A percentile compares a stretch with the other conserved stretches of the same genome.
These are phyloP conservation scores for Trichoderma asperellum DNA, from an alignment of 2,329 filamentous ascomycete genomes.

Conservation along the genomic window DNA sequence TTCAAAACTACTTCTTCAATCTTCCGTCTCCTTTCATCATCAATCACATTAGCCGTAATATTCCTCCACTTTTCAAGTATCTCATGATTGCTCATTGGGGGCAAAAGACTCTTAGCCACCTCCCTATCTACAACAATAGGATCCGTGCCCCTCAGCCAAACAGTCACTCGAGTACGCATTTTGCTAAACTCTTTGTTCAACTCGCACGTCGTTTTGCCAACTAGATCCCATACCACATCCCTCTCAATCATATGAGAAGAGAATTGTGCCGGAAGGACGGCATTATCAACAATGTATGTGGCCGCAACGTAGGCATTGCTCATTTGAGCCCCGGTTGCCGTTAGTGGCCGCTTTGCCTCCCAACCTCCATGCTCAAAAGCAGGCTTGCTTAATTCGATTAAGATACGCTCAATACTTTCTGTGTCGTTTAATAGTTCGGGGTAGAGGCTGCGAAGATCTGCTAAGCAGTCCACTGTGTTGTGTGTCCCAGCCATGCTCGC, in stretches of 20 bases:
- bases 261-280: conserved; percentile 43
- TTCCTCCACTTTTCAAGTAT: conserved; percentile 43
- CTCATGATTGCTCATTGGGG: conserved; percentile 43
- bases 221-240: conserved; percentile 43
- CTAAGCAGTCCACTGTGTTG: conserved; percentile 42
- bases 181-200: conserved; percentile 34
- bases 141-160: conserved; percentile 31
- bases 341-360: conserved; percentile 40
- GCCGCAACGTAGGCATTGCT: conserved; percentile 43
- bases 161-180: conserved; percentile 25
- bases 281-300: conserved; percentile 43
- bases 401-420: conserved; percentile 36
- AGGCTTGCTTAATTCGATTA: conserved; percentile 37
- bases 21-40: conserved; percentile 35
- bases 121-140: conserved; percentile 4
- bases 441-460: conserved; percentile 39
- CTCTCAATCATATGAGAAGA: conserved; percentile 39
- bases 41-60: conserved; percentile 39
- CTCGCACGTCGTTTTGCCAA: conserved; percentile 35
- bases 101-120: conserved; percentile 40
- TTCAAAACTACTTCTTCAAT: conserved; percentile 41
- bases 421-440: conserved; percentile 33
- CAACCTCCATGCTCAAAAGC: conserved; percentile 45
- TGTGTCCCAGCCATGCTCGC: conserved; percentile 45
- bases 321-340: conserved; percentile 46